A percentile compares a stretch with the other conserved stretches of the same genome.
Conservation (phyloP, 2,329 filamentous ascomycete genomes). For the Pseudocercospora cruenta region DNA sequence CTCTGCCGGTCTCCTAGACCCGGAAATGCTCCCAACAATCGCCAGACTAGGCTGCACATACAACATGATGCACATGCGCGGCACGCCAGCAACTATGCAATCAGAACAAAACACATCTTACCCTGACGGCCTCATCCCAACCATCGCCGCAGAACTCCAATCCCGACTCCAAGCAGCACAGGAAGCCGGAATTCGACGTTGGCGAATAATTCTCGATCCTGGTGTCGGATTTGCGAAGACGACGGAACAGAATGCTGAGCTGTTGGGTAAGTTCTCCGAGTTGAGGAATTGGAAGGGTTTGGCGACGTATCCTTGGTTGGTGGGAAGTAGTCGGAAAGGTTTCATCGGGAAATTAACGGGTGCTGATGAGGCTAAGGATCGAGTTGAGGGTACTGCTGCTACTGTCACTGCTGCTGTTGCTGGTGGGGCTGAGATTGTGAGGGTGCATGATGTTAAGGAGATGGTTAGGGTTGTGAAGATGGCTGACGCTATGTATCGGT, state of each 20-base stretch:
- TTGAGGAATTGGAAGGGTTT: conserved; percentile 58
- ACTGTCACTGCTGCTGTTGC: conserved; percentile 83
- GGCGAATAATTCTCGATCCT: conserved; percentile 93
- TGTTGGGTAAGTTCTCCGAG: conserved; percentile 73
- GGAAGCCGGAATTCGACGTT: conserved; percentile 79
- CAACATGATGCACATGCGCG: conserved; percentile 91
- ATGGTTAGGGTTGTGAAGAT: conserved; percentile 85
- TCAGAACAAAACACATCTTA: conserved; percentile 61
- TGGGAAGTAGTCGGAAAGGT: conserved; percentile 85
- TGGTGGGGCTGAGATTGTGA: conserved; percentile 86
- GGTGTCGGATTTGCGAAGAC: conserved; percentile 94
- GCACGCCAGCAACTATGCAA: conserved; percentile 81
- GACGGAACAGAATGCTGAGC: conserved; percentile 75
- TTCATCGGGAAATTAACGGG: conserved; percentile 86
- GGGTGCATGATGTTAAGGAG: conserved; percentile 87
- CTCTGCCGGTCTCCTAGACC: conserved; percentile 78
- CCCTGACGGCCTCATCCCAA: conserved; percentile 66
- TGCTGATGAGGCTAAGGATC: conserved; percentile 68
- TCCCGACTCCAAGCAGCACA: conserved; percentile 75
- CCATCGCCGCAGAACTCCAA: conserved; percentile 69
- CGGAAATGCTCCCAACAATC: conserved; percentile 78
- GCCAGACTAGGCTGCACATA: conserved; percentile 78
- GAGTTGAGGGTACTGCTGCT: conserved; percentile 84
- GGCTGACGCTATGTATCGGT: conserved; percentile 75
- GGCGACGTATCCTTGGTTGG: conserved; percentile 77